These are phyloP conservation scores for Isabelozyma rhagii DNA, from an alignment of 805 yeast species.

Conservation along the genomic window DNA sequence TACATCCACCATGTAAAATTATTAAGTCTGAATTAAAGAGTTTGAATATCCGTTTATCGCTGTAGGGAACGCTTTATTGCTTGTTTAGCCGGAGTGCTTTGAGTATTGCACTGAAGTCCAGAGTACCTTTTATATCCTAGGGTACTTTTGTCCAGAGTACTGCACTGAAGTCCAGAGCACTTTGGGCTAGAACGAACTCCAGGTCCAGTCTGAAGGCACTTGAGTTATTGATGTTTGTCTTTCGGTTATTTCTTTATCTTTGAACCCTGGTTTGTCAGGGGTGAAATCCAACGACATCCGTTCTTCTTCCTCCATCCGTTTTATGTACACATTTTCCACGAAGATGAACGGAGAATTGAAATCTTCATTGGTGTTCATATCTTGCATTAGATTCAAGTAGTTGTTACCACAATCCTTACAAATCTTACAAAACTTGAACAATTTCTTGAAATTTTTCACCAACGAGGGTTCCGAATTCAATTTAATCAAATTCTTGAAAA, in stretches of 20 bases:
- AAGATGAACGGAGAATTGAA: conserved; percentile 18
- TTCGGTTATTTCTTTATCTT: background rate
- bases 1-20: too few species aligned
- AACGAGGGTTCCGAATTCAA: background rate
- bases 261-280: background rate
- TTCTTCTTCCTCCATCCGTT: conserved; percentile 6
- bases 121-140: too few species aligned
- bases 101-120: too few species aligned
- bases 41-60: too few species aligned
- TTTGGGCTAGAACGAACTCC: conserved; percentile 45
- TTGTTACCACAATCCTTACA: conserved; percentile 31
- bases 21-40: background rate
- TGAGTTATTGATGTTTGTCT: conserved; percentile 5
- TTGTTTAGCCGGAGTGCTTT: too few species aligned
- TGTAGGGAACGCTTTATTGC: too few species aligned
- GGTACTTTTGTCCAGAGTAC: too few species aligned
- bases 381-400: conserved; percentile 14
- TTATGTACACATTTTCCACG: conserved; percentile 30
- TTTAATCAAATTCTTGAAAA: conserved; percentile 17
- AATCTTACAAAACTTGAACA: conserved; percentile 25
- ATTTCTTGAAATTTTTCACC: conserved; percentile 2
- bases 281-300: background rate
- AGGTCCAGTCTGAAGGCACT: conserved; percentile 46
- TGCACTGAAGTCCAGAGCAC: too few species aligned
- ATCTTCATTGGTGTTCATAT: conserved; percentile 11